Percentiles rank a stretch among this genome's conserved stretches.
Conservation (phyloP, 2,329 filamentous ascomycete genomes). For the Botrytis galanthina region DNA sequence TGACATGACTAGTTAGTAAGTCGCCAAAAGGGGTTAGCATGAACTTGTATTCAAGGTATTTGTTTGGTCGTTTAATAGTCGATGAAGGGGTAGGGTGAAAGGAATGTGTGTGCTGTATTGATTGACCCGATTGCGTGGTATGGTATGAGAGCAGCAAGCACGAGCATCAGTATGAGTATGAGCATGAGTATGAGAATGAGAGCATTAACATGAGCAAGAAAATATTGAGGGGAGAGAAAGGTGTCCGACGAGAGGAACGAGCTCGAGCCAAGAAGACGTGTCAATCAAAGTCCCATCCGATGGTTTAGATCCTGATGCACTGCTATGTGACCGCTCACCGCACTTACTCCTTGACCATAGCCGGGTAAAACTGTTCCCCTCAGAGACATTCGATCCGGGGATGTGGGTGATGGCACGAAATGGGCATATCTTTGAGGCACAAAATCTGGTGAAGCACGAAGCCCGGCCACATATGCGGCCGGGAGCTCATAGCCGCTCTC, state of each 20-base stretch:
- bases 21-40: neutral
- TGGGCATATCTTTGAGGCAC: slow-evolving; percentile 18
- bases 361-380: slow-evolving; percentile 13
- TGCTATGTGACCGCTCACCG: slow-evolving; percentile 19
- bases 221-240: neutral
- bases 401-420: slow-evolving; percentile 5
- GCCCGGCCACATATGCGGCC: slow-evolving; percentile 17
- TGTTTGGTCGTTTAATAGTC: neutral
- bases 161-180: neutral
- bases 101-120: neutral
- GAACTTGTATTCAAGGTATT: neutral
- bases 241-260: neutral
- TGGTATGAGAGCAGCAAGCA: slow-evolving; percentile 5
- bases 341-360: slow-evolving; percentile 8
- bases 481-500: slow-evolving; percentile 13
- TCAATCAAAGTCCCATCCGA: slow-evolving; percentile 6
- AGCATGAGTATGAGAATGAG: neutral
- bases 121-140: slow-evolving; percentile 13
- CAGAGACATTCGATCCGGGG: slow-evolving; percentile 19
- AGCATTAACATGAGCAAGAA: neutral
- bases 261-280: slow-evolving; percentile 16
- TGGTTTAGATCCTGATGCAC: neutral
- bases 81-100: neutral
- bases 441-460: slow-evolving; percentile 11
- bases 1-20: slow-evolving; percentile 4